phyloP scores from a whole-genome alignment of 768 basidiomycete species.

The Mrakia blollopis region DNA sequence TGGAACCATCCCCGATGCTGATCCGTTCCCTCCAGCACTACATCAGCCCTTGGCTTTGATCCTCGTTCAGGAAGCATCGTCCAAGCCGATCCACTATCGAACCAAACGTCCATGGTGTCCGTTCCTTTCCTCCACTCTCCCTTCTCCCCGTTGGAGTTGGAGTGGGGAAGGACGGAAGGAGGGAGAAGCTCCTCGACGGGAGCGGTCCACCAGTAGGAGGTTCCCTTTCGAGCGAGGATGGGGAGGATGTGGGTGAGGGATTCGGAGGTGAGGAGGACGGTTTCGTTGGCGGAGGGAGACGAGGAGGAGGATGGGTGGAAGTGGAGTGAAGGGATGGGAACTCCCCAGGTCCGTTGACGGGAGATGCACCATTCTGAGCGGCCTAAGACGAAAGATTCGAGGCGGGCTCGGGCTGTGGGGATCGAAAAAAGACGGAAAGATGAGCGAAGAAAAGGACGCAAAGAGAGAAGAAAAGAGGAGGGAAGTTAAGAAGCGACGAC shows the following conservation, averaged over 20 bases:
- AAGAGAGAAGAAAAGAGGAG: neutral
- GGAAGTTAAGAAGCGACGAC: neutral
- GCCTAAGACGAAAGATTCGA: constrained; percentile 75
- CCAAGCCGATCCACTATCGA: constrained; percentile 95
- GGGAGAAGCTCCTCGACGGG: constrained; percentile 76
- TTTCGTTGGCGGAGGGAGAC: constrained; percentile 51
- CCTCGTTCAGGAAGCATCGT: constrained; percentile 56
- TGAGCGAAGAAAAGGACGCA: neutral
- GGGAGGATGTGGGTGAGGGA: constrained; percentile 69
- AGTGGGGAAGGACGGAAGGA: constrained; percentile 54
- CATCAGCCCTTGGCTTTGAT: constrained; percentile 56
- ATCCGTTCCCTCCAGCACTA: constrained; percentile 92
- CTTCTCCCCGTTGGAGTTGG: constrained; percentile 37
- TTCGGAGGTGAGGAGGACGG: constrained; percentile 58
- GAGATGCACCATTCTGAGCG: constrained; percentile 99
- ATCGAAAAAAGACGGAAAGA: neutral
- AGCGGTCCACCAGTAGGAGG: constrained; percentile 88
- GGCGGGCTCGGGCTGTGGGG: constrained; percentile 71
- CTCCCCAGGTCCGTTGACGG: constrained; percentile 93
- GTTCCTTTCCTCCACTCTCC: constrained; percentile 68
- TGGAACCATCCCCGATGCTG: constrained; percentile 99
- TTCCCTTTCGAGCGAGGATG: constrained; percentile 67
- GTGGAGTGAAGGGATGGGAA: constrained; percentile 86
- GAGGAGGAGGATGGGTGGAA: constrained; percentile 42
- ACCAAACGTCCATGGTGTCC: constrained; percentile 99